Base-by-base conservation (phyloP, 805 yeast genomes). In the Candida arabinofermentans region DNA sequence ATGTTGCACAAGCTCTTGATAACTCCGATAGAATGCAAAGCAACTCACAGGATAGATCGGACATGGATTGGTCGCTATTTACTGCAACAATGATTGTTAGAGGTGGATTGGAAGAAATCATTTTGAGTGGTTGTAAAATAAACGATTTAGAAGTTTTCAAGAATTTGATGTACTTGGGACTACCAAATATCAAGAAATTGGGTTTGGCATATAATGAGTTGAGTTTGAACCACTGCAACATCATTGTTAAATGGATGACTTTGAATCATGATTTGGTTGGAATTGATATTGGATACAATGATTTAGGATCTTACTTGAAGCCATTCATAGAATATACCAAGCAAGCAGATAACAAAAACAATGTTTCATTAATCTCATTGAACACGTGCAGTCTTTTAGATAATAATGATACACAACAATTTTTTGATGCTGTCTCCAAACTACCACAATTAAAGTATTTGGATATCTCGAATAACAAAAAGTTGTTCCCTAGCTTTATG, bases 221-320 rank as follows among this genome's bases (percentile, higher is more conserved):
- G 14, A 64, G 74, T 0, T 65, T 69, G 3, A 74, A 74, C n/a
- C 91, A 87, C 43, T 59, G 83, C 26, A 69, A 69, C 44, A 62
- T 75, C 18, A 44, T 86, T 19, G 70, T 77, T 6, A 62, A 75
- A 36, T 87, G 91, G 89, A 59, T 84, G 41, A 54, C 66, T 38
- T 59, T 51, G 46, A 61, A 62, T 59, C 54, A 65, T 51, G 65
- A 55, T 22, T 72, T 81, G 5, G 58, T 79, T 48, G 96, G 96
- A 3, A 61, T 90, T 5, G 96, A 89, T 66, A 54, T 90, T 17
- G 95, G 95, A 3, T 90, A 83, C 55, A 90, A 90, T 58, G 90
- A 86, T 57, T 63, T 84, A 27, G 70, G 71, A 1, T 42, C 53
- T 5, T 55, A 57, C 3, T 43, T 73, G 39, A 60, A 57, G 24